These are phyloP conservation scores for Diaporthe vaccinii DNA, from an alignment of 2,329 filamentous ascomycete genomes.

Conservation along the genomic window DNA sequence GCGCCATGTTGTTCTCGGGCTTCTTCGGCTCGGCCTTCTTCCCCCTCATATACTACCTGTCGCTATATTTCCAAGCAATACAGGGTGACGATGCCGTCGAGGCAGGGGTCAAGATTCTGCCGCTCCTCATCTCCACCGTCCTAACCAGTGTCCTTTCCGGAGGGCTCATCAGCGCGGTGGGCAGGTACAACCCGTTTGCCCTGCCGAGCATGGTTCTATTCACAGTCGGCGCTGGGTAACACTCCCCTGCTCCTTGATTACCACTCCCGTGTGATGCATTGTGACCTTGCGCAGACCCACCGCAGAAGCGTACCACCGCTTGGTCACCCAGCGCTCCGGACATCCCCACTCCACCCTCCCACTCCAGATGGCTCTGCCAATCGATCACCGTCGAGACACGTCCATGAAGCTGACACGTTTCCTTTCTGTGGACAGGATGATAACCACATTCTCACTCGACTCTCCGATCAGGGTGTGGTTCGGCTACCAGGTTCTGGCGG, in stretches of 20 bases:
- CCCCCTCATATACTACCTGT: slow-evolving; percentile 66
- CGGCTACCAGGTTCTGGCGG: slow-evolving; percentile 65
- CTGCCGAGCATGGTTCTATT: slow-evolving; percentile 57
- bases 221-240: slow-evolving; percentile 39
- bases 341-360: background rate
- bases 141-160: slow-evolving; percentile 61
- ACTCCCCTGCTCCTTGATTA: background rate
- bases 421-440: slow-evolving; percentile 52
- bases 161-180: slow-evolving; percentile 56
- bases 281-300: background rate
- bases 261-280: background rate
- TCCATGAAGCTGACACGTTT: background rate
- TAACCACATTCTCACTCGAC: slow-evolving; percentile 63
- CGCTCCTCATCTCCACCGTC: slow-evolving; percentile 65
- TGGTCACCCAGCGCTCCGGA: background rate
- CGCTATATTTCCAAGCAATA: slow-evolving; percentile 68
- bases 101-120: slow-evolving; percentile 68
- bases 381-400: background rate
- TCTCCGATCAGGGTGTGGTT: slow-evolving; percentile 65
- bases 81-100: slow-evolving; percentile 65
- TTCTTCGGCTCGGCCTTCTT: slow-evolving; percentile 67
- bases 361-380: background rate
- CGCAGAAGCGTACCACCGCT: background rate
- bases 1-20: slow-evolving; percentile 57
- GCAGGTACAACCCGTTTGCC: slow-evolving; percentile 59